Base-by-base conservation (phyloP, 2,329 filamentous ascomycete genomes). In the Drechmeria coniospora region DNA sequence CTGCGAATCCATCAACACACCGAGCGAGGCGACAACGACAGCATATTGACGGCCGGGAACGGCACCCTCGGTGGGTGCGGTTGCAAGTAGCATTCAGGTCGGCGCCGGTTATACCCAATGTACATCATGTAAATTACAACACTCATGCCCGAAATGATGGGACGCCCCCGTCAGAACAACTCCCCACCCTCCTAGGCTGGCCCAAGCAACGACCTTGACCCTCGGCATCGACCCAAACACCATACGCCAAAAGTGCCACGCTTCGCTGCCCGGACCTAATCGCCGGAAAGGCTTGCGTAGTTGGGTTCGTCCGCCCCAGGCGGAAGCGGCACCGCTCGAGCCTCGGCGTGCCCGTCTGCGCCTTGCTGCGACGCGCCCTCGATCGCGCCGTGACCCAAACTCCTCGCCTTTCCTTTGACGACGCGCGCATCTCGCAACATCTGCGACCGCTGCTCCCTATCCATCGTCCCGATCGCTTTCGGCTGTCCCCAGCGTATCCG, bases 401-500 rank as follows among this genome's bases (percentile, higher is more conserved):
- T 11, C 18, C 22, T 15, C 23, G 37, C 37, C 21, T 33, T 32
- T 16, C 31, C 29, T 32, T 50, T 44, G 51, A 61, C 35, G 52
- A 56, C 30, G 51, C 59, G 24, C 49, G 63, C 87, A 43, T 92
- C 83, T 20, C 75, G 70, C 14, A 86, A 74, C 61, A 92, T 83
- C 44, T 79, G 70, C 39, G 78, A 65, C 23, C 87, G 69, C 50
- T 92, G 71, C 30, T 94, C 84, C 35, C 78, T 77, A 37, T 92
- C 81, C 74, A 95, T 79, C 15, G 73, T 92, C 31, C 93, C 90
- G 31, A 98, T 65, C 2, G 87, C 79, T 58, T 84, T 90, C 11
- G 92, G 87, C 47, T 80, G 78, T 11, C 86, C 87, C 90, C 90
- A 98, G 36, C 84, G 76, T 12, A 98, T 74, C 18, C 87, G 66